Percentiles rank a stretch among this genome's conserved stretches.
phyloP scores from a whole-genome alignment of 2,329 filamentous ascomycete species.

The Thielaviopsis euricoi region DNA sequence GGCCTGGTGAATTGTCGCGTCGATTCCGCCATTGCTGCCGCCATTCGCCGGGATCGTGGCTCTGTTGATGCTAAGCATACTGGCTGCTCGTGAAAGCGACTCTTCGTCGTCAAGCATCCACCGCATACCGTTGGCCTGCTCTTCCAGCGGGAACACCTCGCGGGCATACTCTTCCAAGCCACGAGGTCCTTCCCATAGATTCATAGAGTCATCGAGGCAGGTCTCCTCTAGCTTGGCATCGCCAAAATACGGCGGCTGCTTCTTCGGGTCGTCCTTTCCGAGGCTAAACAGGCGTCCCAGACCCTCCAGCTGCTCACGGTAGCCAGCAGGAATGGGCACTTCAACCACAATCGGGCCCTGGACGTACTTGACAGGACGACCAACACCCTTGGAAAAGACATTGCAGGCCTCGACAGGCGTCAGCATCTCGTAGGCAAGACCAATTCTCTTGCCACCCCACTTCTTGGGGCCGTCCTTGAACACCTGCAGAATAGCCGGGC shows the following conservation, averaged over 20 bases:
- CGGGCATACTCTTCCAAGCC: constrained; percentile 87
- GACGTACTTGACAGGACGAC: constrained; percentile 62
- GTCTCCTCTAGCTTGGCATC: constrained; percentile 38
- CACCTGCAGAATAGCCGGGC: constrained; percentile 78
- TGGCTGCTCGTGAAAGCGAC: constrained; percentile 7
- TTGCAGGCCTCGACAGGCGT: constrained; percentile 69
- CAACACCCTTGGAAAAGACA: constrained; percentile 63
- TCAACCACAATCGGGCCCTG: constrained; percentile 66
- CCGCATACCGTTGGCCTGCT: constrained; percentile 79
- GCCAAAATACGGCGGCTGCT: constrained; percentile 49
- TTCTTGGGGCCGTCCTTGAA: constrained; percentile 83
- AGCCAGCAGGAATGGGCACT: constrained; percentile 74
- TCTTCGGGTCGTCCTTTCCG: constrained; percentile 32
- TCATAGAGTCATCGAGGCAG: constrained; percentile 58
- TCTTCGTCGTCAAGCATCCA: constrained; percentile 61
- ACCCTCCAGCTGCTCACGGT: constrained; percentile 69
- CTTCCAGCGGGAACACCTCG: constrained; percentile 87
- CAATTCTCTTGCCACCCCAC: constrained; percentile 67
- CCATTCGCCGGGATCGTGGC: constrained; percentile 9
- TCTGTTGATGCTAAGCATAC: constrained; percentile 4
- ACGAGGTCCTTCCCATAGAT: constrained; percentile 81
- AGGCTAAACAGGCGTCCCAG: constrained; percentile 42
- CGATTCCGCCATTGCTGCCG: constrained; percentile 20
- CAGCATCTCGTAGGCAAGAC: constrained; percentile 78
- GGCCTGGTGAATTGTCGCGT: constrained; percentile 20